These are phyloP conservation scores for Cutaneotrichosporon sp. DNA, from an alignment of 1,284 basidiomycete genomes.

Conservation along the genomic window DNA sequence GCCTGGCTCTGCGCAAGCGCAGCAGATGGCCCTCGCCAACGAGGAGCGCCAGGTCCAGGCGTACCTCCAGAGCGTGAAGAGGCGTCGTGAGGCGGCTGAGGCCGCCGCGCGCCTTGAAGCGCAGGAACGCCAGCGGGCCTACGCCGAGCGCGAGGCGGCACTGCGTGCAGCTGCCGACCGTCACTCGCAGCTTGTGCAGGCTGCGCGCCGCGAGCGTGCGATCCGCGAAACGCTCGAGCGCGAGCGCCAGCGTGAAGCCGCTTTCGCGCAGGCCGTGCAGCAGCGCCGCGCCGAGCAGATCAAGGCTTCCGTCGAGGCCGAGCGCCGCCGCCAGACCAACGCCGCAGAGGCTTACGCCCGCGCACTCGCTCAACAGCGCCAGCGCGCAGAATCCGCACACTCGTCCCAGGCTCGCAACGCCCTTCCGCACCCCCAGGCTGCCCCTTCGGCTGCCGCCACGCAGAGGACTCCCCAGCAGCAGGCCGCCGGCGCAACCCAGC, in stretches of 20 bases:
- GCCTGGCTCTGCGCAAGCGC: not conserved
- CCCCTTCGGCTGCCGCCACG: not conserved
- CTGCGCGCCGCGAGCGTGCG: constrained; percentile 15
- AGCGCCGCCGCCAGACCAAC: constrained; percentile 15
- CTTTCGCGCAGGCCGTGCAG: constrained; percentile 10
- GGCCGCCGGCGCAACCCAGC: constrained; percentile 6
- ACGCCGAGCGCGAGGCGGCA: constrained; percentile 12
- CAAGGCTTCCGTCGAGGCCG: constrained; percentile 7
- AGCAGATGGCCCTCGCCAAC: constrained; percentile 18
- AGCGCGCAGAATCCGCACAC: not conserved
- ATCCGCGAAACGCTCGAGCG: constrained; percentile 12
- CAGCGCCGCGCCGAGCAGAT: constrained; percentile 11
- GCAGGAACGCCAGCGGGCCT: constrained; percentile 14
- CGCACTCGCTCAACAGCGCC: constrained; percentile 4
- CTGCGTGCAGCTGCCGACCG: constrained; percentile 16
- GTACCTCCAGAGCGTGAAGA: constrained; percentile 38
- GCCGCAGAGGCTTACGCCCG: constrained; percentile 20
- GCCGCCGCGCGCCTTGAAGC: constrained; percentile 25
- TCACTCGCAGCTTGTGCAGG: constrained; percentile 9
- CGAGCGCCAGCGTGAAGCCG: constrained; percentile 17
- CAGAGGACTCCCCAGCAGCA: constrained; percentile 9
- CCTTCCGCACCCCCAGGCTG: not conserved
- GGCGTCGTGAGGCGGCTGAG: constrained; percentile 32
- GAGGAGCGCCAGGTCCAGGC: constrained; percentile 41
- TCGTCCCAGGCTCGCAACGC: not conserved